These are phyloP conservation scores for Austroboletus novae-zelandiae DNA, from an alignment of 1,284 basidiomycete genomes.

Conservation along the genomic window DNA sequence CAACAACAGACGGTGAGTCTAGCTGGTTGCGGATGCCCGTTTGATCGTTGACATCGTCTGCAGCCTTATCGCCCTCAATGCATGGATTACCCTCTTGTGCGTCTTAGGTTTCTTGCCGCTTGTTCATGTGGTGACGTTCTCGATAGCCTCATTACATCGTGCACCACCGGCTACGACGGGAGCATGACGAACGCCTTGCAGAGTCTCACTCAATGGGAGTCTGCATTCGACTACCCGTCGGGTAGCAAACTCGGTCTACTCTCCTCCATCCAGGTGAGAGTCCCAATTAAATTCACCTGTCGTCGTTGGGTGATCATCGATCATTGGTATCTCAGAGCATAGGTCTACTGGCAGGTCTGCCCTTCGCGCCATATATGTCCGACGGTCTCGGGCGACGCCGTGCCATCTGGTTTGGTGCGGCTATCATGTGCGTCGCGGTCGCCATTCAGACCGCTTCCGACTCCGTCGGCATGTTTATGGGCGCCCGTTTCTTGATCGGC, in stretches of 20 bases:
- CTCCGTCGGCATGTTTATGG: slow-evolving; percentile 80
- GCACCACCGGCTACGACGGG: slow-evolving; percentile 75
- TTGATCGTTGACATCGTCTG: slow-evolving; percentile 1
- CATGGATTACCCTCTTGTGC: slow-evolving; percentile 67
- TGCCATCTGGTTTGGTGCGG: slow-evolving; percentile 61
- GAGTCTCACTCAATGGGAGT: slow-evolving; percentile 57
- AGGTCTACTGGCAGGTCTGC: slow-evolving; percentile 63
- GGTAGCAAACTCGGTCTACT: slow-evolving; percentile 64
- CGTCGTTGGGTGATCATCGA: not conserved
- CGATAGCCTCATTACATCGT: slow-evolving; percentile 66
- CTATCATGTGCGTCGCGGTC: slow-evolving; percentile 63
- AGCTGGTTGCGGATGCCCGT: no score
- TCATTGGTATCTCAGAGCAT: slow-evolving; percentile 48
- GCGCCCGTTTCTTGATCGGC: slow-evolving; percentile 76
- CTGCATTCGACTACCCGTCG: slow-evolving; percentile 54
- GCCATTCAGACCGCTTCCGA: slow-evolving; percentile 69
- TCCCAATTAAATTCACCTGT: slow-evolving; percentile 9
- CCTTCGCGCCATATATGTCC: slow-evolving; percentile 68
- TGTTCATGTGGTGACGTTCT: not conserved
- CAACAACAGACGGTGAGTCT: slow-evolving; percentile 16
- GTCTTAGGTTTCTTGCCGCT: slow-evolving; percentile 19
- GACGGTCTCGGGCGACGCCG: slow-evolving; percentile 66
- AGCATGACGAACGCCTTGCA: slow-evolving; percentile 79
- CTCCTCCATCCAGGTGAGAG: slow-evolving; percentile 68
- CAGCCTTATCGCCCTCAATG: slow-evolving; percentile 63